These are phyloP conservation scores for Ananas comosus DNA, from an alignment of 176 grass and related monocot species.

Conservation along the genomic window DNA sequence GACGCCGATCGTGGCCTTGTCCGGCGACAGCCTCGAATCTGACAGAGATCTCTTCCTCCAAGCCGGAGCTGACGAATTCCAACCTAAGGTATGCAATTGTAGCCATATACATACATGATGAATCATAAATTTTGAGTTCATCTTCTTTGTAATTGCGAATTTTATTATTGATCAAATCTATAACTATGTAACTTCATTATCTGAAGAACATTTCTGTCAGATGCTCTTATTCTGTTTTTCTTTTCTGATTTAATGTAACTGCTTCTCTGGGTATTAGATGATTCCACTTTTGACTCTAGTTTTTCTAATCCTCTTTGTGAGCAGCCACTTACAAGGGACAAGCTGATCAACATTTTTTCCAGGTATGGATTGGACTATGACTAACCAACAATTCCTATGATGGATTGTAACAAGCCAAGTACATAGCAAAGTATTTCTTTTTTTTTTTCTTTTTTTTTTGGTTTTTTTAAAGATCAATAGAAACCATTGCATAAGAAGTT, in stretches of 20 bases:
- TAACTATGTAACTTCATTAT: background rate
- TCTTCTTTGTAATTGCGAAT: background rate
- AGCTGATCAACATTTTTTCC: constrained; percentile 29
- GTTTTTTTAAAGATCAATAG: too few relatives aligned
- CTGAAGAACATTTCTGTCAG: background rate
- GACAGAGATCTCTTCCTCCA: constrained; percentile 51
- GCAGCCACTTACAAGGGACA: constrained; percentile 53
- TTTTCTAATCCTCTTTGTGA: background rate
- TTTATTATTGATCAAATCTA: background rate
- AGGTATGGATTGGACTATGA: constrained; percentile 32
- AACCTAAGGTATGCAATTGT: constrained; percentile 31
- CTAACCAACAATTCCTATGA: too few relatives aligned
- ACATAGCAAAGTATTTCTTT: too few relatives aligned
- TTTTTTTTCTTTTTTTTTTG: too few relatives aligned
- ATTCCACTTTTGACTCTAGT: too few relatives aligned
- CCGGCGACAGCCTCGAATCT: constrained; percentile 30
- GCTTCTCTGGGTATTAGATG: background rate
- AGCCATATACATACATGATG: background rate
- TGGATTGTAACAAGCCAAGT: too few relatives aligned
- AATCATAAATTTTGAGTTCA: background rate
- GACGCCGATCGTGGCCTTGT: constrained; percentile 56
- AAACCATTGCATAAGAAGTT: too few relatives aligned
- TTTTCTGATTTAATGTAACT: background rate
- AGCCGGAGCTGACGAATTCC: constrained; percentile 57
- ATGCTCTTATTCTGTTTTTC: background rate